Base-by-base conservation (phyloP, 2,329 filamentous ascomycete species). In the Ceratocystis destructans region DNA sequence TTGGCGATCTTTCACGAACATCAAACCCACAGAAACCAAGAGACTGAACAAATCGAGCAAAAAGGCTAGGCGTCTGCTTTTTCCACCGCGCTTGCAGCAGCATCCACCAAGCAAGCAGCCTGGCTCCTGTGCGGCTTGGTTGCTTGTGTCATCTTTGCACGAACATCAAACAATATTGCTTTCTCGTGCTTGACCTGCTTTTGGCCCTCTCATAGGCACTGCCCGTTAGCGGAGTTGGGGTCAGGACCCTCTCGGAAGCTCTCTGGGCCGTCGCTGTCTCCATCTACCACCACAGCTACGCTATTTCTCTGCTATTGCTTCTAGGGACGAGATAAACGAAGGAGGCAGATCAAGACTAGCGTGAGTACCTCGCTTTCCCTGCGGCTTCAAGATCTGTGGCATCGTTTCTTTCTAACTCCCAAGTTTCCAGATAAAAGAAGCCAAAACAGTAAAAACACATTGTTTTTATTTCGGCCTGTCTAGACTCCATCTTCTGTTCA, bases 341-440 rank as follows among this genome's bases (percentile, higher is more conserved):
- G 17, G 37, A 25, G 22, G 22, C 53, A 37, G 53, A 59, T 59
- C 53, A 59, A n/a, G 53, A 59, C 53, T 59, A 20, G 48, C 25
- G 48, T 25, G 48, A 15, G 48, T 25, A 8, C 12, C 8, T 25
- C 48, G 25, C 48, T 12, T 53, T 15, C 20, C 8, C 48, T 22
- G 20, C 28, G 48, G 48, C 48, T 53, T 41, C 48, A 15, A 53
- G 25, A 59, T 59, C 53, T 59, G 53, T 59, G 28, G 33, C 28
- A 59, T 59, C 28, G 53, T 59, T n/a, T 59, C 53, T 59, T n/a
- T 59, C 53, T 59, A 7, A 10, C n/a, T 59, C 48, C 48, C 22
- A 20, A 28, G 48, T 5, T 25, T 3, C 48, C 8, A 25, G 7
- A 53, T 12, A 53, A 25, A 53, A 25, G 12, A 53, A 53, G 22